Evolutionary conservation across 345 rosid species (phyloP).

Genomic region (Corchorus olitorius): DNA sequence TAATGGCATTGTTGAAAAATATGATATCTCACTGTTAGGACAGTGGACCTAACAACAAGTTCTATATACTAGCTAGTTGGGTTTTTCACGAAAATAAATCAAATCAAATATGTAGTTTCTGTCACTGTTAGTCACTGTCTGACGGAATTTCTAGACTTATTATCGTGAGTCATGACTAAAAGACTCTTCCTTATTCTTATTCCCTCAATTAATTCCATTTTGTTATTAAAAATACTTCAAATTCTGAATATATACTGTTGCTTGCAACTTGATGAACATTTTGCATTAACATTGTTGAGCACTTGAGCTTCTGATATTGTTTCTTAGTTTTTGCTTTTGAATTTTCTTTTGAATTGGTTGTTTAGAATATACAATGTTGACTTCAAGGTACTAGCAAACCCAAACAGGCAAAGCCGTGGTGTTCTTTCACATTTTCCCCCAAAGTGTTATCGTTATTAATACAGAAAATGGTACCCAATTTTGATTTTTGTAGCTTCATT

Average conservation of each 20-base stretch:
- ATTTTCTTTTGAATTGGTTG: too few species aligned
- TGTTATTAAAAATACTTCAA: too few species aligned
- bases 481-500: not conserved
- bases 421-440: not conserved
- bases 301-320: too few species aligned
- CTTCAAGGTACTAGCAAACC: not conserved
- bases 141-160: not conserved
- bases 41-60: conserved; percentile 26
- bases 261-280: too few species aligned
- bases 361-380: too few species aligned
- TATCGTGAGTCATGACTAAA: too few species aligned
- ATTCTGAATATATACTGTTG: too few species aligned
- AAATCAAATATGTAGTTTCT: too few species aligned
- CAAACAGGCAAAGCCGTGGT: not conserved
- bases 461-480: not conserved
- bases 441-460: not conserved
- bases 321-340: too few species aligned
- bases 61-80: not conserved
- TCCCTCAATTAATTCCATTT: too few species aligned
- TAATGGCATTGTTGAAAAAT: conserved; percentile 18
- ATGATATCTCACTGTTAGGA: conserved; percentile 12
- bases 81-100: conserved; percentile 23
- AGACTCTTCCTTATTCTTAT: too few species aligned
- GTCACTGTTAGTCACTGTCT: not conserved
- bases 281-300: too few species aligned